Conservation (phyloP, 2,329 filamentous ascomycete genomes). For the Hymenoscyphus salicellus region DNA sequence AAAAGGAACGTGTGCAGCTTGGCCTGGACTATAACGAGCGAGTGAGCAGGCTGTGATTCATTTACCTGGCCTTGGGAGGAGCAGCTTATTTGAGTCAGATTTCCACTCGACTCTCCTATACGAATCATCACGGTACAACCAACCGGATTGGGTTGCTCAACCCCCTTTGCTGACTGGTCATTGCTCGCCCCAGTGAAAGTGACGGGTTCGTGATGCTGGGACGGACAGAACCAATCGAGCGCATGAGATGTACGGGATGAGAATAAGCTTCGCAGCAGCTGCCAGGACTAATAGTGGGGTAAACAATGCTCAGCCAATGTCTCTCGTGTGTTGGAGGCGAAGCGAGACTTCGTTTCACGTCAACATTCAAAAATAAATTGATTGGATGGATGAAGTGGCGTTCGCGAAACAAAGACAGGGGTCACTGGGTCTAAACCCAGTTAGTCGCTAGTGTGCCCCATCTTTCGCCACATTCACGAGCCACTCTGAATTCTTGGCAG, state of each 20-base stretch:
- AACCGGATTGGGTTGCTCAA: neutral
- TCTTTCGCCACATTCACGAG: neutral
- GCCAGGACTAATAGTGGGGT: neutral
- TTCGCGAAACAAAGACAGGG: neutral
- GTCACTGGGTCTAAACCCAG: neutral
- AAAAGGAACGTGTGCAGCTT: neutral
- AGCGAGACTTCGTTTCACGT: neutral
- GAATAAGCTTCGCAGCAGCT: neutral
- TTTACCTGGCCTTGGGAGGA: neutral
- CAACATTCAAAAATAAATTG: neutral
- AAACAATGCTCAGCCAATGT: neutral
- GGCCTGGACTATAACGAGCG: neutral
- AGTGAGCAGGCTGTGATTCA: constrained; percentile 1
- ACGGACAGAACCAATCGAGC: neutral
- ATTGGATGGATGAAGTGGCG: neutral
- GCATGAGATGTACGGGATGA: neutral
- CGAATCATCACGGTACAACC: neutral
- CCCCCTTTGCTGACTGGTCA: neutral
- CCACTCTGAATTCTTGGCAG: too few species aligned
- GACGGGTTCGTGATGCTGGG: neutral
- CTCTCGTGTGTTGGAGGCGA: neutral
- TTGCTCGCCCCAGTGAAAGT: neutral
- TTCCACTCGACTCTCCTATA: neutral
- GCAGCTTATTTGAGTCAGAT: neutral
- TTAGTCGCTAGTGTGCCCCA: neutral